Evolutionary conservation across 306 rosid species (phyloP).

Genomic region (Cyamopsis tetragonoloba): DNA sequence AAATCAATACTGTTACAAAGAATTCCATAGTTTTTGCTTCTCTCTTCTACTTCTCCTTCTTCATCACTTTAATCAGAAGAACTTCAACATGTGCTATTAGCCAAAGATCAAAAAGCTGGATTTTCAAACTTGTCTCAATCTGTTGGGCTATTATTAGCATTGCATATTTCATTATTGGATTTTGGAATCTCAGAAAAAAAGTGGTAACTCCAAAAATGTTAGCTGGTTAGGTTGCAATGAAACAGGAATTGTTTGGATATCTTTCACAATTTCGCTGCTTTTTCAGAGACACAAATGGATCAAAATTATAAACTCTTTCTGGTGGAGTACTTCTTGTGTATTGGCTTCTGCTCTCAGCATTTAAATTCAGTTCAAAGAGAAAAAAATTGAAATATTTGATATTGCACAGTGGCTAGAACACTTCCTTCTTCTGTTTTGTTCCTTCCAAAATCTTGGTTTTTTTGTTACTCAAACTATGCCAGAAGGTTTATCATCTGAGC

Average conservation of each 20-base stretch:
- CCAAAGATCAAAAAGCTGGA: constrained; percentile 29
- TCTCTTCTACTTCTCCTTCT: constrained; percentile 25
- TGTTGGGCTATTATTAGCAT: constrained; percentile 42
- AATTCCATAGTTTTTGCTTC: constrained; percentile 40
- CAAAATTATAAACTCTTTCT: constrained; percentile 25
- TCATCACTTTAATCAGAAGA: constrained; percentile 27
- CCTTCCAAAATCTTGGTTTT: constrained; percentile 28
- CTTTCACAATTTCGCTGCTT: constrained; percentile 35
- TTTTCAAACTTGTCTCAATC: constrained; percentile 33
- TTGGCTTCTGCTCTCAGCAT: constrained; percentile 35
- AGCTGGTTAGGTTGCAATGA: constrained; percentile 21
- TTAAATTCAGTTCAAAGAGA: constrained; percentile 25
- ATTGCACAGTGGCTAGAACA: constrained; percentile 28
- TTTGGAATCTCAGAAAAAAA: constrained; percentile 35
- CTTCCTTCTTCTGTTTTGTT: constrained; percentile 40
- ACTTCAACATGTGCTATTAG: not conserved
- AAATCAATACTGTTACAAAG: too few species aligned
- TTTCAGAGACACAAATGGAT: constrained; percentile 33
- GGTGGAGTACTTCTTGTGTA: constrained; percentile 40
- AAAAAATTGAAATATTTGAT: too few species aligned
- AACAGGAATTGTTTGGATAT: constrained; percentile 38
- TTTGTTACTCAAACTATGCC: not conserved
- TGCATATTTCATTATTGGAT: constrained; percentile 35
- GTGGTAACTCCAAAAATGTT: not conserved
- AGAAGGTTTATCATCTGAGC: too few species aligned